A percentile compares a stretch with the other conserved stretches of the same genome.
phyloP scores from a whole-genome alignment of 2,329 filamentous ascomycete genomes.

The Cytospora chrysosperma region DNA sequence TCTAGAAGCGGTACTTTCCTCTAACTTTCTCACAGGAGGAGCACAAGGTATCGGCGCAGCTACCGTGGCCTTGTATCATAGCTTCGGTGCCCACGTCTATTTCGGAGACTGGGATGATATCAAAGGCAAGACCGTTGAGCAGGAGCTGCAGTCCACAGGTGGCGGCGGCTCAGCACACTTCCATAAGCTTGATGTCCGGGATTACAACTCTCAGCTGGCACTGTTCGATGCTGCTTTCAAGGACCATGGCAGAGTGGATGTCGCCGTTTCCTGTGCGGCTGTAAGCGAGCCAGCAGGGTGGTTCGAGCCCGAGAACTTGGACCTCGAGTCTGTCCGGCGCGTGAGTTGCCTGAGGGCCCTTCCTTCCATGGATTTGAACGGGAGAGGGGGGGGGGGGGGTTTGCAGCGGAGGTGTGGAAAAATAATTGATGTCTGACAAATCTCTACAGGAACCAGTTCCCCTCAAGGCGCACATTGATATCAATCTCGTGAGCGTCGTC shows the following conservation, averaged over 20 bases:
- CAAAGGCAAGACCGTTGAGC: conserved; percentile 26
- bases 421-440: too few species aligned
- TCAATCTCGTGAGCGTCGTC: conserved; percentile 47
- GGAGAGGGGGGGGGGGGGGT: too few species aligned
- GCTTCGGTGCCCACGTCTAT: conserved; percentile 29
- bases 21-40: conserved; percentile 22
- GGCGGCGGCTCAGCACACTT: conserved; percentile 34
- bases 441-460: conserved; percentile 32
- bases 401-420: too few species aligned
- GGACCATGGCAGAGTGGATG: conserved; percentile 46
- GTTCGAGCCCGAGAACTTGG: conserved; percentile 43
- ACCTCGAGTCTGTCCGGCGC: conserved; percentile 41
- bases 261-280: conserved; percentile 48
- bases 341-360: conserved; percentile 28
- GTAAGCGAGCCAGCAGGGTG: conserved; percentile 42
- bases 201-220: conserved; percentile 44
- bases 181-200: conserved; percentile 43
- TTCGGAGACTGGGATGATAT: conserved; percentile 31
- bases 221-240: conserved; percentile 46
- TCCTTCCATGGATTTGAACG: not conserved
- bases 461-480: conserved; percentile 40
- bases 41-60: conserved; percentile 32
- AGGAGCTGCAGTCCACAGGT: conserved; percentile 14
- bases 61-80: conserved; percentile 26
- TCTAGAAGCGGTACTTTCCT: not conserved